Evolutionary conservation across 2,329 filamentous ascomycete species (phyloP).

Genomic region (Monilinia aucupariae): DNA sequence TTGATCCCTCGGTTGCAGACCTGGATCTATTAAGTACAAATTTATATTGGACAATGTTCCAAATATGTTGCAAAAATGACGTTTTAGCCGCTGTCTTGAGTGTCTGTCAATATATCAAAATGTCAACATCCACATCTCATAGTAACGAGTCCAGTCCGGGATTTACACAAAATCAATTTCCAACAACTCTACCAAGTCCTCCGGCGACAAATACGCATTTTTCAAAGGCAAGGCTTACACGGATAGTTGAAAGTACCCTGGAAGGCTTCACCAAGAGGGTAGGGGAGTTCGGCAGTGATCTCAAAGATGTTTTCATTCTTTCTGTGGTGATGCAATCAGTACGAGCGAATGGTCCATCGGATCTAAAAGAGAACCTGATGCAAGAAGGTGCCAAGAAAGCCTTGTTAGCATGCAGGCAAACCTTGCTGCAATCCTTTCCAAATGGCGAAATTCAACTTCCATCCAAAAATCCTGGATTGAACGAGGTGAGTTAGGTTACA

Average conservation of each 20-base stretch:
- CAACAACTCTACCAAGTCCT: constrained; percentile 8
- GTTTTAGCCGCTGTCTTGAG: constrained; percentile 20
- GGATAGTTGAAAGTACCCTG: constrained; percentile 20
- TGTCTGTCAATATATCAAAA: constrained; percentile 15
- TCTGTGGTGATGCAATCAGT: constrained; percentile 19
- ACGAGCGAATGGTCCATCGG: constrained; percentile 11
- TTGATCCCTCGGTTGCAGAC: constrained; percentile 17
- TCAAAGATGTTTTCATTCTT: constrained; percentile 22
- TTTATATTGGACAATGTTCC: constrained; percentile 20
- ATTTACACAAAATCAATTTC: neutral
- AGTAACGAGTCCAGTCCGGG: constrained; percentile 1
- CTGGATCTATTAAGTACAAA: constrained; percentile 10
- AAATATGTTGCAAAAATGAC: constrained; percentile 23
- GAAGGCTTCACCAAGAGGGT: constrained; percentile 18
- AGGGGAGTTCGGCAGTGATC: constrained; percentile 18
- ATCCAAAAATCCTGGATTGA: neutral
- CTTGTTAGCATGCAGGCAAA: constrained; percentile 18
- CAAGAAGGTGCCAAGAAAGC: constrained; percentile 18
- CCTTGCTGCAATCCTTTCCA: constrained; percentile 4
- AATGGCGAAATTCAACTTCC: constrained; percentile 4
- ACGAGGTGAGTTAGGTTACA: neutral
- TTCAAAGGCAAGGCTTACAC: constrained; percentile 21
- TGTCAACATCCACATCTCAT: neutral
- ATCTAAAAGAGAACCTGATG: constrained; percentile 20
- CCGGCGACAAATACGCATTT: constrained; percentile 11